phyloP scores from a whole-genome alignment of 176 grass and related monocot genomes.

The Saccharum officinarum region DNA sequence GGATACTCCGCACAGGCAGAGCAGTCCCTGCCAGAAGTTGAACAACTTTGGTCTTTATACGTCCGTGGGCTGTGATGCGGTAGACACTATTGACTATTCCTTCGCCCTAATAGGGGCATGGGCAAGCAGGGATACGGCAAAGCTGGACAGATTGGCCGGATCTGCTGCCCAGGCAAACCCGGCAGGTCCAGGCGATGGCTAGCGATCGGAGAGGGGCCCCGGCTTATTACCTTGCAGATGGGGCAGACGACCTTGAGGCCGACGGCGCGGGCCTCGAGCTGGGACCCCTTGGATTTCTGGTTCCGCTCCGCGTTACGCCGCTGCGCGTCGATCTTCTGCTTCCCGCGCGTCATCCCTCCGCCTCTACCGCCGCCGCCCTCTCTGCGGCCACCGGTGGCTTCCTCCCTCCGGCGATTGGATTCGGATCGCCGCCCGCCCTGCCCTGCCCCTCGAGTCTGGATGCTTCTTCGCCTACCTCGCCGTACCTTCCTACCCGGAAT shows the following conservation, averaged over 20 bases:
- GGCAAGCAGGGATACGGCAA: not conserved
- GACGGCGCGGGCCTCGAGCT: conserved; percentile 84
- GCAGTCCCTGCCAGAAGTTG: not conserved
- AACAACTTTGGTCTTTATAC: not conserved
- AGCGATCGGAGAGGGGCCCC: not conserved
- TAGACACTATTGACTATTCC: not conserved
- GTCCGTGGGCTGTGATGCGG: not conserved
- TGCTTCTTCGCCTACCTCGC: not conserved
- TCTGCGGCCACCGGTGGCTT: not conserved
- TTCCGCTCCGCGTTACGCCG: conserved; percentile 80
- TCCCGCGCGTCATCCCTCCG: conserved; percentile 90
- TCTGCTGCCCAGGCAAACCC: not conserved
- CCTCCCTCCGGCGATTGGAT: conserved; percentile 1
- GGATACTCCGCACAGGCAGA: not conserved
- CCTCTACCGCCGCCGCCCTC: not conserved
- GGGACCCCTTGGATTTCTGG: conserved; percentile 91
- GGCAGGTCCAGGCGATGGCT: not conserved
- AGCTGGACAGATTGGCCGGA: not conserved
- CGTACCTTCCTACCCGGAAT: not conserved
- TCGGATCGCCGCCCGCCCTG: not conserved
- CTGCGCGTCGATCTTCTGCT: conserved; percentile 99
- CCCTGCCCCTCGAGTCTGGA: not conserved
- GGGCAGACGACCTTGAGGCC: conserved; percentile 94
- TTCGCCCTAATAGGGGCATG: no score
- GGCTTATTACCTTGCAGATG: conserved; percentile 75